These are phyloP conservation scores for Escallonia herrerae DNA, from an alignment of 129 eudicot genomes.

Conservation along the genomic window DNA sequence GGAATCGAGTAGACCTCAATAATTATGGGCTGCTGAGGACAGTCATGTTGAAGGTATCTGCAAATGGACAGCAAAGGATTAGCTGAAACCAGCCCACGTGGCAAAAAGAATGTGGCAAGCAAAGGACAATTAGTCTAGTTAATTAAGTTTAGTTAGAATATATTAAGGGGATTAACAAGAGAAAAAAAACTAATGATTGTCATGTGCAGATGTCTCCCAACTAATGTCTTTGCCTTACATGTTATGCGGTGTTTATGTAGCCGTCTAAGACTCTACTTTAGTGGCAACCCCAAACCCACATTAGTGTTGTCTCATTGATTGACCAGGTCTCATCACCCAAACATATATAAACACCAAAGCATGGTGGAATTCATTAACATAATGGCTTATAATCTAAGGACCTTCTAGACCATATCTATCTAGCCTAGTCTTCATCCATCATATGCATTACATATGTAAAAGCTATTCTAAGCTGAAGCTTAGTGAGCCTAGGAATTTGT, in stretches of 20 bases:
- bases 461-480: too few species aligned
- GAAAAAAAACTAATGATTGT: constrained; percentile 7
- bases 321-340: constrained; percentile 18
- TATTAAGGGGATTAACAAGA: background rate
- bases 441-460: too few species aligned
- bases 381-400: constrained; percentile 5
- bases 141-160: background rate
- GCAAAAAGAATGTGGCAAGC: background rate
- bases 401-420: constrained; percentile 13
- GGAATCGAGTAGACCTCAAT: background rate
- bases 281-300: constrained; percentile 37
- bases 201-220: constrained; percentile 54
- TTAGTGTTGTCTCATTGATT: constrained; percentile 51
- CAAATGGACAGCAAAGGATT: constrained; percentile 12
- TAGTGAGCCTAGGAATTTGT: too few species aligned
- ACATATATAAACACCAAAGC: background rate
- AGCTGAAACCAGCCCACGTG: background rate
- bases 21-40: constrained; percentile 9
- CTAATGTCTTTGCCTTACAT: constrained; percentile 28
- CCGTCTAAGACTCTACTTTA: constrained; percentile 50
- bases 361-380: background rate
- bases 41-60: background rate
- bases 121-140: background rate
- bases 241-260: constrained; percentile 69
- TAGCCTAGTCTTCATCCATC: too few species aligned